Conservation (phyloP, 805 yeast genomes). For the Tetrapisispora arboricola region DNA sequence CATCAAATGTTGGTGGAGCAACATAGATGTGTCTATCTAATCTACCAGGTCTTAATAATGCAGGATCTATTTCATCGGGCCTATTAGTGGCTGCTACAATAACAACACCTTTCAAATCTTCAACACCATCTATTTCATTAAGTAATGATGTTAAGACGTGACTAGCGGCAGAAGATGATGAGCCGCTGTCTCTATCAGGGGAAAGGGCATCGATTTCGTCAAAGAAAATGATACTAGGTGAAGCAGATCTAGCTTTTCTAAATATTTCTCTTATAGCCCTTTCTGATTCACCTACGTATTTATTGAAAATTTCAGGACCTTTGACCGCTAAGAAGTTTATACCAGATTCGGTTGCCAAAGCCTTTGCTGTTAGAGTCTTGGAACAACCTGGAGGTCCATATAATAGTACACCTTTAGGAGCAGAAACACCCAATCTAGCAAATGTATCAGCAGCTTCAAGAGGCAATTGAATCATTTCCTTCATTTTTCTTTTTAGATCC, state of each 20-base stretch:
- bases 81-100: slow-evolving; percentile 94
- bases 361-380: slow-evolving; percentile 89
- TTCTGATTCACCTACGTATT: slow-evolving; percentile 94
- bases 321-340: slow-evolving; percentile 88
- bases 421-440: slow-evolving; percentile 62
- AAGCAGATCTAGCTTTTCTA: slow-evolving; percentile 86
- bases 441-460: slow-evolving; percentile 73
- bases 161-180: slow-evolving; percentile 59
- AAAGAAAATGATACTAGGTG: slow-evolving; percentile 89
- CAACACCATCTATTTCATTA: slow-evolving; percentile 96
- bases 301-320: slow-evolving; percentile 93
- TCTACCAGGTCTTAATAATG: slow-evolving; percentile 90
- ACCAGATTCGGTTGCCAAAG: slow-evolving; percentile 91
- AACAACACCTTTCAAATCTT: slow-evolving; percentile 85
- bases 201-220: slow-evolving; percentile 96
- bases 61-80: slow-evolving; percentile 89
- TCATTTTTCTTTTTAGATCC: slow-evolving; percentile 64
- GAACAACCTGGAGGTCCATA: slow-evolving; percentile 99
- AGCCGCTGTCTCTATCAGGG: slow-evolving; percentile 54
- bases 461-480: slow-evolving; percentile 89
- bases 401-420: slow-evolving; percentile 86
- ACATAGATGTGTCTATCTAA: slow-evolving; percentile 89
- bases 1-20: slow-evolving; percentile 77
- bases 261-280: slow-evolving; percentile 87
- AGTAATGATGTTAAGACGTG: slow-evolving; percentile 83